Base-by-base conservation (phyloP, 768 basidiomycete genomes). In the Candolleomyces aberdarensis region DNA sequence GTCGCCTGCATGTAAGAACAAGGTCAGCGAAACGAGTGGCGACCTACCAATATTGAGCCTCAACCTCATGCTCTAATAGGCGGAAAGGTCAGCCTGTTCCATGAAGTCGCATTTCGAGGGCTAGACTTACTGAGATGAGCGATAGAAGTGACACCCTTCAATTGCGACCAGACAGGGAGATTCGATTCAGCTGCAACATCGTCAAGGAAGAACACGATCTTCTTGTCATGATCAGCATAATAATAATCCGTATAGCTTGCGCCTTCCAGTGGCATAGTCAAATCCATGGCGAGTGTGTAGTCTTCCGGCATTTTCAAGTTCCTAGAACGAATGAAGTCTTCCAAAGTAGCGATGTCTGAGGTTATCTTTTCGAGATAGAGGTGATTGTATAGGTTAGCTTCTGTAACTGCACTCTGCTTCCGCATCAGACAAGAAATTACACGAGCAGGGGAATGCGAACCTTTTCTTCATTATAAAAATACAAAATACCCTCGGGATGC, bases 401-500 rank as follows among this genome's bases (percentile, higher is more conserved):
- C 86, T 0, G 85, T 86, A 41, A 81, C 82, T 0, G 83, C 75
- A 52, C 75, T 78, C 83, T 85, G 59, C 19, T 22, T 57, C 10
- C 26, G n/a, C 2, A 9, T 31, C 47, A 13, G 22, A 29, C 26
- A 39, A 39, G 41, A 32, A 55, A 31, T 57, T 47, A 56, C 13
- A 17, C 44, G 60, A 19, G 48, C 26, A 26, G 32, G 39, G 11
- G 13, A 47, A 26, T 15, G 65, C 76, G 11, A 53, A 85, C 86
- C 72, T 77, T 78, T 4, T 73, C 64, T 51, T 59, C n/a, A 58
- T 85, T 75, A 63, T 77, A 78, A 57, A 83, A 88, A 65, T 87
- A 89, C 15, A 80, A 75, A n/a, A 76, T 79, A 8, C 87, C 87
- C 70, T 88, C 87, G 0, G 87, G 85, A 64, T 88, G 87, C 2